Evolutionary conservation across 1,139 yeast species (phyloP), one percentile per base, ranked within the genome.

Genomic region (Pichia sp.): DNA sequence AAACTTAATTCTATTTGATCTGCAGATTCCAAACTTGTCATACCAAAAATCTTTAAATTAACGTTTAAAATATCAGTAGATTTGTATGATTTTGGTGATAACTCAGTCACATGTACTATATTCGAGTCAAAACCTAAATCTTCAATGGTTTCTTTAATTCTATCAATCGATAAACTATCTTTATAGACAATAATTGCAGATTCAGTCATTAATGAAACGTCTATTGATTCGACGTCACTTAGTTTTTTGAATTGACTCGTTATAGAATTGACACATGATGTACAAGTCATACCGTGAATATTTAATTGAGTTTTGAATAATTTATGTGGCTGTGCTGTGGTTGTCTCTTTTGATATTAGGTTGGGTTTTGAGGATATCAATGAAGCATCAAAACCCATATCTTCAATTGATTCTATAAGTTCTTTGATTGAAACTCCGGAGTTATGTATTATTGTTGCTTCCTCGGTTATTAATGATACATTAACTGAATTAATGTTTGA

Each of bases 221-320:
- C 68, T 0, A 73, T 88, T 16, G 60, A 59, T 3, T 47, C 40
- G 4, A 80, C 79, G 1, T 85, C 87, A 0, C 64, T 63, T 7
- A 76, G 39, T 0, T 61, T 57, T 48, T 73, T 70, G 23, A 87
- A 65, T 2, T 80, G 78, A 16, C 66, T 65, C 0, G 83, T 79
- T 35, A 89, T 77, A 0, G 90, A 69, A 2, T 80, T 72, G 3
- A 81, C 79, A 64, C 97, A 89, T 1, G 92, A 77, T 8, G 90
- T 83, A 60, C 96, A 89, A 9, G 96, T 87, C 96, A 89, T 89
- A 2, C 96, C 96, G 11, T 50, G 44, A 1, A 62, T 45, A 4
- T 48, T 26, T 3, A 61, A 70, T 66, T 22, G 72, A 60, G 32
- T 70, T 61, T n/a, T 64, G 72, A 35, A 53, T 13, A 35, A 25